Base-by-base conservation (phyloP, 2,329 filamentous ascomycete genomes). In the Magnaporthiopsis rhizophila region DNA sequence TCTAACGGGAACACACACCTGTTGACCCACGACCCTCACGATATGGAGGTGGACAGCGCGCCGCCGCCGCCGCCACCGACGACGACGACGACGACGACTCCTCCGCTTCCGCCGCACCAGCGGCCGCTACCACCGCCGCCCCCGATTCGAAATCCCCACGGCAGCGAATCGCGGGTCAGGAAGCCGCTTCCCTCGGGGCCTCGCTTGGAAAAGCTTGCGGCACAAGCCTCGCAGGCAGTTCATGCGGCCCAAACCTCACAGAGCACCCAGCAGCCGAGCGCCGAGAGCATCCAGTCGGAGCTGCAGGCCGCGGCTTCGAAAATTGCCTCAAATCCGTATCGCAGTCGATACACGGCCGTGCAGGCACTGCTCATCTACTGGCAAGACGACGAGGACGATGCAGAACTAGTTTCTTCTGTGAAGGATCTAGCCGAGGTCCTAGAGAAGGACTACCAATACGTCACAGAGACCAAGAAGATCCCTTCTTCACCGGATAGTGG, bases 171-270 rank as follows among this genome's bases (percentile, higher is more conserved):
- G 4, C 81, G 81, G 56, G 79, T 83, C 57, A 80, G 84, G 59
- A 86, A 83, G 2, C 84, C 84, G 15, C 71, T 86, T 11, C 84
- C 84, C 0, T 83, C 82, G 0, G 83, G 81, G 0, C 83, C 83
- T 5, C 78, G 82, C n/a, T 73, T 81, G 8, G 82, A 84, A 64
- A 84, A 81, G 69, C 77, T 79, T 5, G 69, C 79, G 2, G 78
- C 79, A 3, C 62, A 63, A 34, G 62, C 62, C 24, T 63, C 62
- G 7, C 62, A 63, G 73, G 56, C 71, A 13, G 58, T 58, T 18
- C 64, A 62, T 65, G 74, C 74, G 24, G 73, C 68, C 38, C 74
- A 77, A 45, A 26, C 62, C 12, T 15, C 56, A 18, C 62, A 63
- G 15, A 15, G 13, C 2, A 24, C 15, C 38, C 56, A 13, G 12